Evolutionary conservation across 2,329 filamentous ascomycete genomes (phyloP), one percentile per base, ranked within the genome.

Genomic region (Byssochlamys sp.): DNA sequence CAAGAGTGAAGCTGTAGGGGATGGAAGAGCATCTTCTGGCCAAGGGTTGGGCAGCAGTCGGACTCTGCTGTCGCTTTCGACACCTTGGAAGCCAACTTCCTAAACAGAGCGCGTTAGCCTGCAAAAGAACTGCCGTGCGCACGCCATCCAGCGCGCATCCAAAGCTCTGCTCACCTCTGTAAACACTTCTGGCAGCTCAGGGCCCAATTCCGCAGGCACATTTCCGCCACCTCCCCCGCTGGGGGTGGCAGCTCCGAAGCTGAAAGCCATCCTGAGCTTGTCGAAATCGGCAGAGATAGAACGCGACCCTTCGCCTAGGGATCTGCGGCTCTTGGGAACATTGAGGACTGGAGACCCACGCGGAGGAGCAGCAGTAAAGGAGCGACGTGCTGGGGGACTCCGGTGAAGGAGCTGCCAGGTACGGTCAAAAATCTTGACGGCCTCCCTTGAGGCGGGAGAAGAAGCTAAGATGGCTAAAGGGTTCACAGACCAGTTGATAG

Each of bases 31-130:
- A 63, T 85, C 78, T 60, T 73, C 66, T 48, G 88, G 83, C 91
- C 92, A 97, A 69, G 86, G 79, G 24, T 85, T 81, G 14, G 90
- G 89, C 49, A 97, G 77, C 26, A 88, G 77, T 70, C 87, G 88
- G 64, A 97, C 75, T 74, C 92, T 96, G 59, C 87, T 84, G 67
- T 95, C 90, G 66, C 89, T 87, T 57, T 86, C 84, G 51, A 95
- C 76, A 55, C 88, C 84, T 63, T 88, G 82, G 74, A 99, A 97
- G 4, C 90, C 90, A 53, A 99, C 78, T 63, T 82, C 82, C 89
- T 82, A 59, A n/a, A 57, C 53, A 57, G 58, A 53, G 35, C 33
- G 19, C 51, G 28, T 56, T 54, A 58, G 39, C 24, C 9, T 14
- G 39, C 6, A 45, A 51, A 45, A 57, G 48, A 25, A 33, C 4